A percentile compares a stretch with the other conserved stretches of the same genome.
phyloP scores from a whole-genome alignment of 106 monocot species.

The Dendrobium huoshanense region DNA sequence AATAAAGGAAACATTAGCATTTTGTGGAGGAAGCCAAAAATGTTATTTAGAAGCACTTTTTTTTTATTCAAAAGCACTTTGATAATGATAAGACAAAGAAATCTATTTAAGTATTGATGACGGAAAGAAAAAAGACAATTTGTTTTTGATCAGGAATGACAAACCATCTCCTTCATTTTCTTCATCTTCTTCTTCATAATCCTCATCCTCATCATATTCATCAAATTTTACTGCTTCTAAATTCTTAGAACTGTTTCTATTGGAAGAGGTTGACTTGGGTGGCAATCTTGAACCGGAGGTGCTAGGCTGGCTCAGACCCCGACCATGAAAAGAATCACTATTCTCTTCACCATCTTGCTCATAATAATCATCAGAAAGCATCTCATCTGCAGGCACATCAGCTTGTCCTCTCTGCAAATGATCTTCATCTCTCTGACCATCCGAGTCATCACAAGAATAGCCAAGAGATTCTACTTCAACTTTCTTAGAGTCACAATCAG shows the following conservation, averaged over 20 bases:
- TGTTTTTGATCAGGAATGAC: not conserved
- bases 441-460: slow-evolving; percentile 34
- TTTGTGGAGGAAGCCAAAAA: not conserved
- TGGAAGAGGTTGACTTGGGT: slow-evolving; percentile 24
- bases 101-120: no score
- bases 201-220: slow-evolving; percentile 69
- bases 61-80: not conserved
- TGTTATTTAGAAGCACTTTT: not conserved
- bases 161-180: slow-evolving; percentile 55
- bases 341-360: slow-evolving; percentile 92
- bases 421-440: slow-evolving; percentile 31
- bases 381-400: slow-evolving; percentile 80
- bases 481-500: slow-evolving; percentile 25
- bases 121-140: no score
- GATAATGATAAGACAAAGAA: not conserved
- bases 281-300: slow-evolving; percentile 46
- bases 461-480: slow-evolving; percentile 22
- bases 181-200: slow-evolving; percentile 57
- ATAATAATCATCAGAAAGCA: slow-evolving; percentile 99
- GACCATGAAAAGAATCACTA: slow-evolving; percentile 63
- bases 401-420: slow-evolving; percentile 37
- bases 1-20: not conserved
- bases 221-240: slow-evolving; percentile 38
- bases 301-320: slow-evolving; percentile 36
- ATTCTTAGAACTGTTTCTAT: slow-evolving; percentile 32